These are phyloP conservation scores for Cadophora sp. DNA, from an alignment of 2,329 filamentous ascomycete genomes.

Conservation along the genomic window DNA sequence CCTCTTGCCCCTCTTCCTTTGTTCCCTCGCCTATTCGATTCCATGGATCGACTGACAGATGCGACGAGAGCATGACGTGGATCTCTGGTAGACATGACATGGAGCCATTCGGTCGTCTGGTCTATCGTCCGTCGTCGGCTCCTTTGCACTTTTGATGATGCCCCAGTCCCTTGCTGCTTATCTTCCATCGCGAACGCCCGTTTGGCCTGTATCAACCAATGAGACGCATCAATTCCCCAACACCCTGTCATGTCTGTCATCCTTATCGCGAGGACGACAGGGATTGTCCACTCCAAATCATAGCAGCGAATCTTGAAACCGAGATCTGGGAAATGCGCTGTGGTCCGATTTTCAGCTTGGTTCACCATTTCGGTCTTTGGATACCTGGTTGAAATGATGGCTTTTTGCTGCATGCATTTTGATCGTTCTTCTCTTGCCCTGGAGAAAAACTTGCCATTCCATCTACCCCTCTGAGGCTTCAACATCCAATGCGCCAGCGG, in stretches of 20 bases:
- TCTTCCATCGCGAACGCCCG: conserved; percentile 19
- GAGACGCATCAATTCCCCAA: not conserved
- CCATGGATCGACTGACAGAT: not conserved
- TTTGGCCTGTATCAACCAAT: conserved; percentile 2
- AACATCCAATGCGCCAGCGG: not conserved
- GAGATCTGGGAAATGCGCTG: not conserved
- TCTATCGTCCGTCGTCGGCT: not conserved
- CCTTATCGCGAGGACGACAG: conserved; percentile 12
- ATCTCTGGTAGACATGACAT: not conserved
- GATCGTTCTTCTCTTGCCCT: not conserved
- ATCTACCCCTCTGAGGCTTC: not conserved
- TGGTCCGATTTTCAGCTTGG: too few species aligned
- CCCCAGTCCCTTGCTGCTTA: conserved; percentile 7
- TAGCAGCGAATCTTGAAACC: not conserved
- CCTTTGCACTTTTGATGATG: conserved; percentile 3
- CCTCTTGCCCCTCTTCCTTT: not conserved
- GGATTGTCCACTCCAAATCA: not conserved
- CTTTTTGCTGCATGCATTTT: not conserved
- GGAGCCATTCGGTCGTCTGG: not conserved
- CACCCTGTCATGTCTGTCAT: conserved; percentile 6
- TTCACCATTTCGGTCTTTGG: not conserved
- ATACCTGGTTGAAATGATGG: not conserved
- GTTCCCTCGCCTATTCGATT: not conserved
- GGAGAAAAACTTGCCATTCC: not conserved
- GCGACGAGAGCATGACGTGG: not conserved